Conservation (phyloP, 768 basidiomycete genomes). For the Boletus tomentosulus region DNA sequence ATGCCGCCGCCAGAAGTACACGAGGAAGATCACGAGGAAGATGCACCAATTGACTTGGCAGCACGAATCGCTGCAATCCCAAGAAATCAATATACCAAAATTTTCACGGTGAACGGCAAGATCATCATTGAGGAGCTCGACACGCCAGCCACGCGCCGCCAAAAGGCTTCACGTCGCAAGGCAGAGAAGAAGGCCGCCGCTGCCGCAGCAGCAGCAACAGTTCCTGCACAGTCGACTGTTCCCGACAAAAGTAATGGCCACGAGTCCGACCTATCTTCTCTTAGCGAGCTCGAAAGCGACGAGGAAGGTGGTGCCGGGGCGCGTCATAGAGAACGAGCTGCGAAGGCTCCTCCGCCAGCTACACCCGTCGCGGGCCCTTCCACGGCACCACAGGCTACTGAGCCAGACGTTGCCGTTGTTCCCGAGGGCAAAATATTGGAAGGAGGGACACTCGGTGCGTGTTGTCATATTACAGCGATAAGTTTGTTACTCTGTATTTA, state of each 20-base stretch:
- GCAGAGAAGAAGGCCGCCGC: slow-evolving; percentile 29
- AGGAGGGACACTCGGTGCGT: slow-evolving; percentile 64
- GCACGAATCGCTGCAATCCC: slow-evolving; percentile 28
- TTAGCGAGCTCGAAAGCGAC: slow-evolving; percentile 42
- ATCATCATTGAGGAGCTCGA: slow-evolving; percentile 70
- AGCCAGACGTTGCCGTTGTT: slow-evolving; percentile 33
- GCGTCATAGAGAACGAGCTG: slow-evolving; percentile 6
- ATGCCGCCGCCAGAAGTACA: not conserved
- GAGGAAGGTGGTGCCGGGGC: slow-evolving; percentile 11
- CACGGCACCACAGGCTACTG: slow-evolving; percentile 9
- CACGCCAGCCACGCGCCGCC: slow-evolving; percentile 61
- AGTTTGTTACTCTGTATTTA: not conserved
- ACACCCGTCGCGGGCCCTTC: slow-evolving; percentile 10
- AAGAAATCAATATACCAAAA: slow-evolving; percentile 28
- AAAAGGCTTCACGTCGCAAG: slow-evolving; percentile 49
- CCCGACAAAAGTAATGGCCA: slow-evolving; percentile 16
- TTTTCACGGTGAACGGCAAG: slow-evolving; percentile 39
- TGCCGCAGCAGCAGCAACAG: slow-evolving; percentile 20
- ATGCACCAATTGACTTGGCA: slow-evolving; percentile 15
- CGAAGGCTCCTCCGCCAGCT: not conserved
- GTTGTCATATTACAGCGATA: not conserved
- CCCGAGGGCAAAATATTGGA: slow-evolving; percentile 37
- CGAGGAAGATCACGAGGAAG: slow-evolving; percentile 6
- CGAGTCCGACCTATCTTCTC: slow-evolving; percentile 43
- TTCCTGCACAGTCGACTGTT: slow-evolving; percentile 6